These are phyloP conservation scores for Hygrophorus pudorinus DNA, from an alignment of 768 basidiomycete species.

Conservation along the genomic window DNA sequence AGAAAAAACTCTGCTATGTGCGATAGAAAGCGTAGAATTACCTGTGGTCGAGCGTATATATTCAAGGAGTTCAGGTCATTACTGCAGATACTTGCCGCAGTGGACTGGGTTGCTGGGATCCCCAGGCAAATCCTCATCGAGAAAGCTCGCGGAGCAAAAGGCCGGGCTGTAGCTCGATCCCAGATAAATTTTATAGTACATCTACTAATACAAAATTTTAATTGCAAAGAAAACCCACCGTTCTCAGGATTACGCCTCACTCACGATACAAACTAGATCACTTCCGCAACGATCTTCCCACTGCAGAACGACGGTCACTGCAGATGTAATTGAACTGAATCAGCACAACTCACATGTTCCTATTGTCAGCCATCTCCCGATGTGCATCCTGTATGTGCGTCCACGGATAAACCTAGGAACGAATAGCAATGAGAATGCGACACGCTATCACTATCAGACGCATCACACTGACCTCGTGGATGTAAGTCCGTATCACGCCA, in stretches of 20 bases:
- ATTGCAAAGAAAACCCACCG: too few relatives aligned
- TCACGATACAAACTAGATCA: conserved; percentile 21
- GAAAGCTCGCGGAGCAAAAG: neutral
- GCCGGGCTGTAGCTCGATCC: too few relatives aligned
- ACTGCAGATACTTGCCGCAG: too few relatives aligned
- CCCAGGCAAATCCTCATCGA: too few relatives aligned
- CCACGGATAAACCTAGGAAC: conserved; percentile 65
- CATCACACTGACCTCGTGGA: conserved; percentile 54
- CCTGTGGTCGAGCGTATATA: too few relatives aligned
- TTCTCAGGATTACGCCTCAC: too few relatives aligned
- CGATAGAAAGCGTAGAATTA: too few relatives aligned
- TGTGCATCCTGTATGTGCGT: conserved; percentile 72
- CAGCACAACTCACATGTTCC: conserved; percentile 27
- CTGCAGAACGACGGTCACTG: conserved; percentile 15
- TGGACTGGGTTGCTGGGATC: too few relatives aligned
- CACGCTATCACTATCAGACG: neutral
- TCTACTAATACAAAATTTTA: too few relatives aligned
- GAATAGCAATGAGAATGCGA: neutral
- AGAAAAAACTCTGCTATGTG: neutral
- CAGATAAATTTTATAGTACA: too few relatives aligned
- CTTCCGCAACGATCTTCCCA: conserved; percentile 38
- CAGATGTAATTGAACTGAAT: neutral
- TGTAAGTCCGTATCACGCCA: conserved; percentile 60
- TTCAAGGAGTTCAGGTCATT: too few relatives aligned
- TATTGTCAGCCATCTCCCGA: conserved; percentile 72